A percentile compares a stretch with the other conserved stretches of the same genome.
Conservation (phyloP, 495 filamentous ascomycete genomes). For the Talaromyces liani region DNA sequence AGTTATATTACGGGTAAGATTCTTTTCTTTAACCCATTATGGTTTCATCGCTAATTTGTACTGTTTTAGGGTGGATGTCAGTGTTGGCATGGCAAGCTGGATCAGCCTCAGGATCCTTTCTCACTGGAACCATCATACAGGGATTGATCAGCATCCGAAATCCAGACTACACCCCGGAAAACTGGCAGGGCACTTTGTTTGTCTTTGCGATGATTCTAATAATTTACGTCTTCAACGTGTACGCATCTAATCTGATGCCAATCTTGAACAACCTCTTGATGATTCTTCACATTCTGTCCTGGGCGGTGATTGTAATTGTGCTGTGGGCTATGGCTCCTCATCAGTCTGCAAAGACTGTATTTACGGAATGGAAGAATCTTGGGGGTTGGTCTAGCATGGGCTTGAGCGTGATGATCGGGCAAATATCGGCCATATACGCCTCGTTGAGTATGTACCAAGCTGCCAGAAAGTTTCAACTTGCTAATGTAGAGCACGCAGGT, state of each 20-base stretch:
- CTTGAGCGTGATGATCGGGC: conserved; percentile 41
- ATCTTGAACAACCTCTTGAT: conserved; percentile 29
- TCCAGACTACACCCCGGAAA: conserved; percentile 22
- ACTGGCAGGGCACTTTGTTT: conserved; percentile 39
- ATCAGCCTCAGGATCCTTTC: conserved; percentile 29
- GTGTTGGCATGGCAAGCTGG: conserved; percentile 34
- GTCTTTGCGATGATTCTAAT: conserved; percentile 35
- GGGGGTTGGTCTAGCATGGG: conserved; percentile 43
- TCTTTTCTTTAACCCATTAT: conserved; percentile 1
- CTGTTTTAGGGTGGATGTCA: conserved; percentile 34
- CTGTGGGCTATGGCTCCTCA: conserved; percentile 37
- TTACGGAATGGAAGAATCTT: conserved; percentile 36
- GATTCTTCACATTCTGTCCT: conserved; percentile 33
- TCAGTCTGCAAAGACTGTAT: conserved; percentile 30
- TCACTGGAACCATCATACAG: conserved; percentile 39
- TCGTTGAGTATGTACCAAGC: conserved; percentile 17
- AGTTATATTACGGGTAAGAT: conserved; percentile 29
- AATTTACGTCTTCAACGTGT: conserved; percentile 35
- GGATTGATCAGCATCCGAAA: conserved; percentile 31
- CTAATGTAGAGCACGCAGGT: conserved; percentile 15
- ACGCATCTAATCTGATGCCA: conserved; percentile 28
- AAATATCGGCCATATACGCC: conserved; percentile 32
- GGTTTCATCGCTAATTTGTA: neutral
- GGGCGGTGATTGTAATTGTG: conserved; percentile 29
- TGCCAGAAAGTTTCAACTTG: neutral